phyloP scores from a whole-genome alignment of 257 asterid genomes.

The Solanum pennellii region DNA sequence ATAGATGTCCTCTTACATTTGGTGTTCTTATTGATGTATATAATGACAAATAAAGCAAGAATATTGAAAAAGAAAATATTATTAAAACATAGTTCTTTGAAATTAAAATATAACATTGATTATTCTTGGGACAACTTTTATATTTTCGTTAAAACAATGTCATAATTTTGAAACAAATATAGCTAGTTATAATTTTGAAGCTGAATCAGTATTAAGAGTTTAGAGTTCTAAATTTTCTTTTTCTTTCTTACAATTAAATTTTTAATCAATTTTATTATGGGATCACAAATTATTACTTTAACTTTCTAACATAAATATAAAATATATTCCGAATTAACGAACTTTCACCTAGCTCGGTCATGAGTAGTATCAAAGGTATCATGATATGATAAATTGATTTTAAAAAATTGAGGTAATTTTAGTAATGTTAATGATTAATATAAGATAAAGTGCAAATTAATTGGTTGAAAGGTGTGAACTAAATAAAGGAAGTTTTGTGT shows the following conservation, averaged over 20 bases:
- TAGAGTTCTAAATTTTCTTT: too few species aligned
- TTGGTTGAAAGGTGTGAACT: neutral
- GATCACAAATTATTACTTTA: accelerated
- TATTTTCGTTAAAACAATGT: too few species aligned
- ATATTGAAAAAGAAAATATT: too few species aligned
- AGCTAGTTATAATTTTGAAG: neutral
- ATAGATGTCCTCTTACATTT: neutral
- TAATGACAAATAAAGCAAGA: neutral
- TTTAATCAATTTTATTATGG: too few species aligned
- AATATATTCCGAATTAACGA: accelerated
- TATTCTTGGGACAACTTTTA: neutral
- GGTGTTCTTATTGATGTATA: neutral
- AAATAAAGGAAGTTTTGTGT: neutral
- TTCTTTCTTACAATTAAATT: accelerated
- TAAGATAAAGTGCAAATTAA: neutral
- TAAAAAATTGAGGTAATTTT: too few species aligned
- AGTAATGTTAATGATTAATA: neutral
- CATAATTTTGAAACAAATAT: too few species aligned
- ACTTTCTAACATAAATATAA: too few species aligned
- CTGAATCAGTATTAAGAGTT: too few species aligned
- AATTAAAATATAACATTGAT: too few species aligned
- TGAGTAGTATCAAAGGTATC: too few species aligned
- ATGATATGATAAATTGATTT: too few species aligned
- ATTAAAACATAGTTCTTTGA: neutral
- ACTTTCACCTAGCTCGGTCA: too few species aligned